These are phyloP conservation scores for Neospermospora avenae DNA, from an alignment of 2,329 filamentous ascomycete species.

Conservation along the genomic window DNA sequence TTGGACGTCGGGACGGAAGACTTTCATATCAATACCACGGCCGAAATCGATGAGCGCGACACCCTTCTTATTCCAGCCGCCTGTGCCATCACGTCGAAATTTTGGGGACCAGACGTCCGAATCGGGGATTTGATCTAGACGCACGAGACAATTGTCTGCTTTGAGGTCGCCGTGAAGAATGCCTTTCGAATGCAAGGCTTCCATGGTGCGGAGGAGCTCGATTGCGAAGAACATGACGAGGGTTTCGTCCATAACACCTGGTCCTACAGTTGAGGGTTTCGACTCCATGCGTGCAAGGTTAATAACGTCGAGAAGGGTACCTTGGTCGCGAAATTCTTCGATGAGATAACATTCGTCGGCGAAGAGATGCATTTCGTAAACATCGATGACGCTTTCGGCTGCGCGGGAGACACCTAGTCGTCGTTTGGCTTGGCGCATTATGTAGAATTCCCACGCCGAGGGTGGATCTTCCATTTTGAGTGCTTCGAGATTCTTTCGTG, in stretches of 20 bases:
- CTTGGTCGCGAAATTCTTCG: slow-evolving; percentile 82
- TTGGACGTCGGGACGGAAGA: slow-evolving; percentile 70
- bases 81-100: slow-evolving; percentile 70
- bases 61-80: slow-evolving; percentile 78
- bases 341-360: slow-evolving; percentile 86
- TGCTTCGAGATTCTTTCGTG: slow-evolving; percentile 65
- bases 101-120: slow-evolving; percentile 51
- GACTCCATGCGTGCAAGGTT: slow-evolving; percentile 74
- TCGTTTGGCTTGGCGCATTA: slow-evolving; percentile 77
- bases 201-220: slow-evolving; percentile 85
- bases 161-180: slow-evolving; percentile 94
- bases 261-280: slow-evolving; percentile 42
- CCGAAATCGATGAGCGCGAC: slow-evolving; percentile 92
- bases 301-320: slow-evolving; percentile 90
- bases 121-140: slow-evolving; percentile 60
- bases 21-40: slow-evolving; percentile 87
- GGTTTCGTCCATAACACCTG: slow-evolving; percentile 79
- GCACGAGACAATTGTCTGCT: slow-evolving; percentile 89
- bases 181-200: slow-evolving; percentile 75
- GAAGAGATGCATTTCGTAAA: slow-evolving; percentile 90
- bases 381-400: slow-evolving; percentile 73
- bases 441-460: slow-evolving; percentile 92
- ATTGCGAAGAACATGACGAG: slow-evolving; percentile 94
- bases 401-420: slow-evolving; percentile 74
- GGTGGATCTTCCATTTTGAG: slow-evolving; percentile 93